Evolutionary conservation across 495 filamentous ascomycete species (phyloP).

Genomic region (Podospora bellae-mahoneyi): DNA sequence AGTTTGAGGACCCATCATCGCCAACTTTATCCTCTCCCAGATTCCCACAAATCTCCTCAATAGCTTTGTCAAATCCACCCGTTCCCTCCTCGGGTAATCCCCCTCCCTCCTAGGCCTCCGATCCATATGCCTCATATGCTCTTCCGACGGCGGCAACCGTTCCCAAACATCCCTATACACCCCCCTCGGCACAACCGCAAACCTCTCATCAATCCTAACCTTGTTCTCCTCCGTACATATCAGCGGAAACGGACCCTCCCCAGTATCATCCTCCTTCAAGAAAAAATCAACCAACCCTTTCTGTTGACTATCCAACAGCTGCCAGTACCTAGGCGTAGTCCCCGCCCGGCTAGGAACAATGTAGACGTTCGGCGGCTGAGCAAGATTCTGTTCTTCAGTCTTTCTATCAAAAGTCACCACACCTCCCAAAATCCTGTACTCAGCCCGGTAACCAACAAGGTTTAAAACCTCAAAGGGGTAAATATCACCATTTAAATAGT

Average conservation of each 20-base stretch:
- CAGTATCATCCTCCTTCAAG: neutral
- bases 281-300: slow-evolving; percentile 25
- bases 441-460: slow-evolving; percentile 38
- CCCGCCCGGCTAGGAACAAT: slow-evolving; percentile 20
- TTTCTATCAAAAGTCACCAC: slow-evolving; percentile 34
- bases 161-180: slow-evolving; percentile 1
- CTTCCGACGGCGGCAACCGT: neutral
- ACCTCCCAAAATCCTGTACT: slow-evolving; percentile 33
- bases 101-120: neutral
- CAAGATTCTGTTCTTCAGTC: neutral
- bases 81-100: neutral
- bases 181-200: neutral
- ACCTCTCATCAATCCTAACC: neutral
- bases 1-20: neutral
- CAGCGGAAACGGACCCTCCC: neutral
- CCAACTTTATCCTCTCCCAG: neutral
- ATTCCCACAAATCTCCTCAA: neutral
- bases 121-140: neutral
- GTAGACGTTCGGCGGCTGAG: slow-evolving; percentile 18
- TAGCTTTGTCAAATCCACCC: neutral
- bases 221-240: neutral
- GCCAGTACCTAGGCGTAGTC: slow-evolving; percentile 20
- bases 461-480: slow-evolving; percentile 34
- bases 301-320: slow-evolving; percentile 26
- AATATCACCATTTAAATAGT: slow-evolving; percentile 25